Conservation (phyloP, 768 basidiomycete genomes). For the Hypsizygus marmoreus region DNA sequence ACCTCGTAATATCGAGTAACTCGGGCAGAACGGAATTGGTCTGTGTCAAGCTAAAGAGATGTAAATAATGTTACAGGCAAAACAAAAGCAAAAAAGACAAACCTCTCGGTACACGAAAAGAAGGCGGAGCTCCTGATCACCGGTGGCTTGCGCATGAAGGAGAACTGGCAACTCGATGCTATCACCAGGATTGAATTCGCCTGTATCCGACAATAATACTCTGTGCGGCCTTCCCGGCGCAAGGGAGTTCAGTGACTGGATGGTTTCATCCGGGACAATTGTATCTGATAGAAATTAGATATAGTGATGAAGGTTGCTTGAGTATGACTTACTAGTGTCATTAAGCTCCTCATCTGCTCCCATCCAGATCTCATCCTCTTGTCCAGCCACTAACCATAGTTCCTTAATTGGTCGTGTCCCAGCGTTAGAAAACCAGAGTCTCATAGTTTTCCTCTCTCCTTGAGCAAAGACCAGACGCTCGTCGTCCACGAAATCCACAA, state of each 20-base stretch:
- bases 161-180: constrained; percentile 52
- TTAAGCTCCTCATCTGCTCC: constrained; percentile 22
- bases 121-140: constrained; percentile 54
- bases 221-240: constrained; percentile 43
- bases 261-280: constrained; percentile 32
- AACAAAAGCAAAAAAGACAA: constrained; percentile 3
- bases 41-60: constrained; percentile 42
- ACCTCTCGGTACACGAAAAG: constrained; percentile 69
- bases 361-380: constrained; percentile 67
- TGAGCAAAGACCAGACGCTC: constrained; percentile 55
- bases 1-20: constrained; percentile 61
- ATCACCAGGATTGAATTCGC: constrained; percentile 47
- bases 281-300: constrained; percentile 1
- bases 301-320: background rate
- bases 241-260: constrained; percentile 57
- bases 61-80: constrained; percentile 1
- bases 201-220: constrained; percentile 40
- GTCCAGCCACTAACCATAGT: constrained; percentile 67
- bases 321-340: constrained; percentile 8
- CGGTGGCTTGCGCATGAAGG: constrained; percentile 51
- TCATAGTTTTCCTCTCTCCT: constrained; percentile 64
- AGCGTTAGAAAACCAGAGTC: constrained; percentile 64
- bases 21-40: constrained; percentile 59
- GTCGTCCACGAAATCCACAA: constrained; percentile 57
- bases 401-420: constrained; percentile 64